Base-by-base conservation (phyloP, 805 yeast species). In the Yueomyces sinensis region DNA sequence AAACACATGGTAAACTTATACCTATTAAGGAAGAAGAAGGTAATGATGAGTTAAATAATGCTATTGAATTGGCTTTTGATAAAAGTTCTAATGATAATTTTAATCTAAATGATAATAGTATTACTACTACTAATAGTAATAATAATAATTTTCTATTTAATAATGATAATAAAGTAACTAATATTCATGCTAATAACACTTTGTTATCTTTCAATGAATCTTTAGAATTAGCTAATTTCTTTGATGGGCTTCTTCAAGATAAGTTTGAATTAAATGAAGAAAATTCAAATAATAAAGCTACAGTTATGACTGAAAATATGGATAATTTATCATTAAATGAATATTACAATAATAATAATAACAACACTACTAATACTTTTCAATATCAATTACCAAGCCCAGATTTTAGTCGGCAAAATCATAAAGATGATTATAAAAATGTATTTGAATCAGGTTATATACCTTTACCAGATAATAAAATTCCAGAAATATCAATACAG, bases 191-290 rank as follows among this genome's bases (percentile, higher is more conserved):
- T 22, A n/a, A 25, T 7, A 25, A 25, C 13, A 7, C 24, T 14
- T 30, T 36, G 19, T 37, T 58, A 39, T 56, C 58, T 32, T 44
- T 49, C 7, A 41, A 49, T 35, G 62, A 58, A 37, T 48, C 59
- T 1, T 43, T 45, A 38, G 59, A 54, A 3, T 50, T 58, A 27
- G 58, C 54, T 31, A 42, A 42, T 27, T 56, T 58, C 32, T 33
- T 58, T 27, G 58, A 56, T 32, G 49, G 46, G 25, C 34, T 52
- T 23, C 39, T 49, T 20, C 7, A 7, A 11, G 11, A 20, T 7
- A 20, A 20, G 11, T 20, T 11, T 20, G 11, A 7, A 20, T 7
- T 20, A 20, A 7, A 20, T 20, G 11, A 7, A 11, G 11, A 7
- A 11, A 11, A 7, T 7, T 11, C 24, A 20, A 7, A 20, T 20